Evolutionary conservation across 73 alveolate genomes (phyloP), one percentile per base, ranked within the genome.

Genomic region (Halteria grandinella): DNA sequence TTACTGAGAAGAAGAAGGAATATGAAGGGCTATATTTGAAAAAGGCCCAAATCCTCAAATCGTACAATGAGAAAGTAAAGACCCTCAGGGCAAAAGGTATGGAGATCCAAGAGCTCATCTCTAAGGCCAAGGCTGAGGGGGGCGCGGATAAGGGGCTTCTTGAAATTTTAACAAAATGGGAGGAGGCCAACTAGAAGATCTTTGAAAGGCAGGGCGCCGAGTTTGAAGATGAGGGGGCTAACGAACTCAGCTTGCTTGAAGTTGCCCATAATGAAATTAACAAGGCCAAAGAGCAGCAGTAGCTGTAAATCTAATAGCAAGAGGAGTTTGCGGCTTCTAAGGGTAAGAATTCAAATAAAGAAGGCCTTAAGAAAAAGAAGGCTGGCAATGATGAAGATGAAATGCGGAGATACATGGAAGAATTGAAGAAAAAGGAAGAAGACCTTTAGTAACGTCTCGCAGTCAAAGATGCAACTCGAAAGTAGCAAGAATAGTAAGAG

Each of bases 51-150:
- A 75, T 75, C 8, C 63, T 75, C 18, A 55, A 75, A 39, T 24
- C 55, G 20, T 57, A 52, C 70, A 75, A 75, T 34, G 87, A 75
- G 27, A 75, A 75, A 33, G 44, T 57, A 8, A 49, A 55, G 55
- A 17, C 34, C n/a, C 70, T 75, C 25, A 36, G 25, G 43, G 18
- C n/a, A 10, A 75, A 75, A 34, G 87, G 87, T 0, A 15, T 36
- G 21, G 87, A 75, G 24, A 75, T 75, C 37, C 33, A 57, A 43
- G 87, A 75, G 14, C 57, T 75, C 41, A 75, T 75, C 28, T 76
- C 55, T n/a, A 75, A 75, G 29, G 87, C 87, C 18, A 55, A 57
- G 23, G 43, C 75, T 4, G 69, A 63, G 15, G 5, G n/a, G 5
- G 47, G 47, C 47, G 75, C 69, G 21, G 87, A 75, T 29, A 4